Base-by-base conservation (phyloP, 805 yeast species). In the Metschnikowia noctiluminum region DNA sequence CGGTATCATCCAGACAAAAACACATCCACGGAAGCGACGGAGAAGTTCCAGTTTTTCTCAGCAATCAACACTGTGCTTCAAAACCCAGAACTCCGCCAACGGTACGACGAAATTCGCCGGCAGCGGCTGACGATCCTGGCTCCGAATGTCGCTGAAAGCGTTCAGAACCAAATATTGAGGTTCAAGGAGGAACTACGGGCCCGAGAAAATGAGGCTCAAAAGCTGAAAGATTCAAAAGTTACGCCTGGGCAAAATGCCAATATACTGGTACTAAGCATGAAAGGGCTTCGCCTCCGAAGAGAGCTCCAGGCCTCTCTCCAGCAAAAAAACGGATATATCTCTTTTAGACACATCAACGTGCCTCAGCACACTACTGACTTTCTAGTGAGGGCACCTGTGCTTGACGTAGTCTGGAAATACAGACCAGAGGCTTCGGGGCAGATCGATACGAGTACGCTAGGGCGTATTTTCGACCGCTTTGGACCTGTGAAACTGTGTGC, bases 351-450 rank as follows among this genome's bases (percentile, higher is more conserved):
- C 15, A 43, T 68, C 1, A 52, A 56, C n/a, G 40, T 41, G 5
- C 55, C 56, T 6, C 27, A n/a, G 26, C 30, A 38, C 38, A 43
- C 48, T 28, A 21, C 37, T 16, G 32, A 27, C 34, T 35, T 49
- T 46, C 51, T 35, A 36, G 40, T 42, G 12, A 15, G 26, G 11
- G 16, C 26, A 15, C 6, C 31, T 10, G 13, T 39, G 32, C 69
- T 72, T 26, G 50, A 60, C 27, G 64, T 79, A 27, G 70, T 65
- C 53, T 79, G 83, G 82, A 78, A 77, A 54, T 64, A 67, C 40
- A 68, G 68, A 48, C 66, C 65, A 6, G 72, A 69, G 39, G 40
- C 74, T 6, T 55, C 58, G 13, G 70, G 58, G 1, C 49, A 62
- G 16, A 59, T 77, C 16, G 64, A 62, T 21, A 54, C 51, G 1